Evolutionary conservation across 177 flowering plant genomes (phyloP).

Genomic region (Vitis hybrid): DNA sequence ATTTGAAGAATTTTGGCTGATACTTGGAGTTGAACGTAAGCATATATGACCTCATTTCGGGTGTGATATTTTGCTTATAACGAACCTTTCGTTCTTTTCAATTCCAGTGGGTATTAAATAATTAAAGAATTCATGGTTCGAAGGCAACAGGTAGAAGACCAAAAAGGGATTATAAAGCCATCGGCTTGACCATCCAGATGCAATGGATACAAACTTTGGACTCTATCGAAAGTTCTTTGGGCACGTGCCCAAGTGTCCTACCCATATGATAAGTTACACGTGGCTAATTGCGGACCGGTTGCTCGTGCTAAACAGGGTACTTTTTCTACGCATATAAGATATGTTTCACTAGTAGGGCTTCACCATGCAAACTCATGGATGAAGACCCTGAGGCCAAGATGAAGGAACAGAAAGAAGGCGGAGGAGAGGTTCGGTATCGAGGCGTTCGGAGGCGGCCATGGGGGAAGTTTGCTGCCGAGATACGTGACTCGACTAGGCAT

Average conservation of each 20-base stretch:
- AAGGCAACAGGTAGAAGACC: background rate
- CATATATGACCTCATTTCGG: too few species aligned
- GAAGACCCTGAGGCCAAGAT: background rate
- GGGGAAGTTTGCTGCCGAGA: slow-evolving; percentile 49
- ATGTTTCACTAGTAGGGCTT: slow-evolving; percentile 6
- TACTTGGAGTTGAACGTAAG: too few species aligned
- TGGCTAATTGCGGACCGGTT: background rate
- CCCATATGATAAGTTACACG: background rate
- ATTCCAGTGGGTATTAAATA: background rate
- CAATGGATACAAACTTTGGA: slow-evolving; percentile 9
- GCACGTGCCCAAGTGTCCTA: background rate
- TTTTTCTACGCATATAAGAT: background rate
- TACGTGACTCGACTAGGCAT: slow-evolving; percentile 39
- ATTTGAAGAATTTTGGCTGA: too few species aligned
- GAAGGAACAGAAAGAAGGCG: slow-evolving; percentile 7
- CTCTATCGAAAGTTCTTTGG: background rate
- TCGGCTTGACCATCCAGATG: slow-evolving; percentile 23
- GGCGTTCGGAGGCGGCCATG: slow-evolving; percentile 43
- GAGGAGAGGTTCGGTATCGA: slow-evolving; percentile 24
- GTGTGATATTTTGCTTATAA: too few species aligned
- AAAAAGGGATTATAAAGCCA: slow-evolving; percentile 5
- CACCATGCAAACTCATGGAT: slow-evolving; percentile 8
- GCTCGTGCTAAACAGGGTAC: background rate
- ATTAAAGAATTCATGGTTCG: background rate
- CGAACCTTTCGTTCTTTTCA: too few species aligned